Conservation (phyloP, 768 basidiomycete species). For the Pleurotus tuoliensis region DNA sequence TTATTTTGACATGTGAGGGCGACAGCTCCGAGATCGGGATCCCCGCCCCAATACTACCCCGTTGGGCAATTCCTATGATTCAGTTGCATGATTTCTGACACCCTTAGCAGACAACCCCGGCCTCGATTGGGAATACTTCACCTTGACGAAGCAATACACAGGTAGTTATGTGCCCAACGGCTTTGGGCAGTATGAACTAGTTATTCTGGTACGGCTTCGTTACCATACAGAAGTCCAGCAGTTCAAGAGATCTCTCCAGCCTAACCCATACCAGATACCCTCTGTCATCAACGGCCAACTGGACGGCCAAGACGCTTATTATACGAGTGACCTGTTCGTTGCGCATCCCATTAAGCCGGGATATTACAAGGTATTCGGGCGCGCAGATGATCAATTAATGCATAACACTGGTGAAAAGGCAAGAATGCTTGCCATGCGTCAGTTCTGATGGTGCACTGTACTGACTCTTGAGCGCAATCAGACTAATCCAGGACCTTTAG, state of each 20-base stretch:
- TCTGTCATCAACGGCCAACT: slow-evolving; percentile 29
- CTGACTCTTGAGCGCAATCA: not conserved
- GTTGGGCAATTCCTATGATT: not conserved
- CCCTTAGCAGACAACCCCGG: not conserved
- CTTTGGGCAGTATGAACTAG: slow-evolving; percentile 30
- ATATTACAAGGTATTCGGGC: slow-evolving; percentile 33
- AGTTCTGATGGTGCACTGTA: not conserved
- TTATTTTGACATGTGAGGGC: not conserved
- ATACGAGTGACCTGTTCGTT: slow-evolving; percentile 38
- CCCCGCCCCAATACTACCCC: slow-evolving; percentile 11
- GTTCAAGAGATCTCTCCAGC: slow-evolving; percentile 6
- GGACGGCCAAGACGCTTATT: slow-evolving; percentile 34
- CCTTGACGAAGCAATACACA: slow-evolving; percentile 15
- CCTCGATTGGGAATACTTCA: slow-evolving; percentile 33
- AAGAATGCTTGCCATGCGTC: slow-evolving; percentile 1
- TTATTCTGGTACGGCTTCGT: slow-evolving; percentile 28
- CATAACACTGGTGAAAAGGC: slow-evolving; percentile 34
- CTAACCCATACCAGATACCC: slow-evolving; percentile 15
- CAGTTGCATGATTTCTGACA: not conserved
- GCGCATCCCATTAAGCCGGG: slow-evolving; percentile 39
- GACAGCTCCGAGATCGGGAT: slow-evolving; percentile 11
- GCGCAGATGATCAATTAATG: slow-evolving; percentile 39
- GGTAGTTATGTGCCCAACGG: slow-evolving; percentile 27
- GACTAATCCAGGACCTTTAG: slow-evolving; percentile 32
- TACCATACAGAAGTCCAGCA: no score